Base-by-base conservation (phyloP, 768 basidiomycete genomes). In the Pleurotus cornucopiae region DNA sequence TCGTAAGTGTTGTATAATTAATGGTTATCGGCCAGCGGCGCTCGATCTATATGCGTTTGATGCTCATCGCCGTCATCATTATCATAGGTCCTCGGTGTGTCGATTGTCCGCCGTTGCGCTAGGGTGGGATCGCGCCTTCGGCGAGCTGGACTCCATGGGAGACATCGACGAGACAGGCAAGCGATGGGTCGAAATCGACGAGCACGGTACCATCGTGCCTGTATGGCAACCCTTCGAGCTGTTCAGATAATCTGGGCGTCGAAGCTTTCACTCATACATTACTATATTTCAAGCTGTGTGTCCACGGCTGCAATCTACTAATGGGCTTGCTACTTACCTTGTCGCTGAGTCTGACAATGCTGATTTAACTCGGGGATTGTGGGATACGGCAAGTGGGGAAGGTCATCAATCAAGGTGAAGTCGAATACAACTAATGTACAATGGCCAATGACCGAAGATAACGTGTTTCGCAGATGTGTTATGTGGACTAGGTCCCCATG, bases 171-270 rank as follows among this genome's bases (percentile, higher is more conserved):
- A 76, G 21, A 64, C 69, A 16, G 61, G 62, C 20, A 77, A 76
- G 62, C 71, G 76, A 11, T 88, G 87, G 87, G 69, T 86, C 2
- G 87, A 89, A 46, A 72, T 88, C n/a, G 87, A 89, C 62, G 69
- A 79, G 59, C 76, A 76, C 48, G 86, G 83, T 0, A 60, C 49
- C n/a, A 64, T 85, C 41, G 61, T 76, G 26, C 87, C 86, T 9
- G 68, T 75, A 5, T 89, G 86, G 86, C 61, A 70, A 40, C 71
- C 84, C 12, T 86, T 84, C 58, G 75, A 85, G 56, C 62, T 83
- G 40, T 83, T 67, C 60, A 34, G 46, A 41, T 43, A 9, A 20
- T 11, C 30, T 34, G 30, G 6, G 11, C 30, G 30, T 4, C 30
- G 30, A 34, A 34, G 30, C 30, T 34, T 34, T 11, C 30, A 9